These are phyloP conservation scores for Neocallimastix lanati DNA, from an alignment of 192 early-diverging fungal genomes.

Conservation along the genomic window DNA sequence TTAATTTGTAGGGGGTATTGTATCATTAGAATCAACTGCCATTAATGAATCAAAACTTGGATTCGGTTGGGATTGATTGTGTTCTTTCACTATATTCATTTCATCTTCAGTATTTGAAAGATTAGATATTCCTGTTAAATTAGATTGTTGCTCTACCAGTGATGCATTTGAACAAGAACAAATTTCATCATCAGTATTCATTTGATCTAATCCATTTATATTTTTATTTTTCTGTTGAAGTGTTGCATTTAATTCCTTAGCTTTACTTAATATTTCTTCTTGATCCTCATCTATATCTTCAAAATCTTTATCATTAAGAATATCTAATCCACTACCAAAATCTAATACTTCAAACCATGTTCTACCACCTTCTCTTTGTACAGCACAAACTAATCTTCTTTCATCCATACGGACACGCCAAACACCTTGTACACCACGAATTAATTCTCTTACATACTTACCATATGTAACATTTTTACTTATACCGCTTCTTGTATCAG, in stretches of 20 bases:
- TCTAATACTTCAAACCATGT: constrained; percentile 76
- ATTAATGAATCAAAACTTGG: background rate
- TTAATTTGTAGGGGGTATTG: background rate
- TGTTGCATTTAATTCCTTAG: background rate
- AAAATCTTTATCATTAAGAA: constrained; percentile 15
- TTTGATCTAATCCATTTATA: background rate
- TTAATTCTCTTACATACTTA: constrained; percentile 58
- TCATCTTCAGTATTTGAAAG: background rate
- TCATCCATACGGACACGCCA: constrained; percentile 93
- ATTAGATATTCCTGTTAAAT: background rate
- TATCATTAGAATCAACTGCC: background rate
- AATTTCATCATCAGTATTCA: background rate
- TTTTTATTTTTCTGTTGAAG: background rate
- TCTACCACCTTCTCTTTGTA: background rate
- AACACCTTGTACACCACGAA: constrained; percentile 56
- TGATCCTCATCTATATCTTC: constrained; percentile 14
- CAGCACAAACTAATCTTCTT: constrained; percentile 46
- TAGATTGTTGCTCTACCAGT: background rate
- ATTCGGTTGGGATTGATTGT: background rate
- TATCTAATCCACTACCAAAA: constrained; percentile 47
- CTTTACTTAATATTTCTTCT: background rate
- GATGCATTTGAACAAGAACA: background rate
- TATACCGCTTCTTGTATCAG: background rate
- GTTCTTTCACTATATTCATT: background rate
- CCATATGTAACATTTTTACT: constrained; percentile 21